A percentile compares a stretch with the other conserved stretches of the same genome.
Conservation (phyloP, 805 yeast genomes). For the Candida railenensis region DNA sequence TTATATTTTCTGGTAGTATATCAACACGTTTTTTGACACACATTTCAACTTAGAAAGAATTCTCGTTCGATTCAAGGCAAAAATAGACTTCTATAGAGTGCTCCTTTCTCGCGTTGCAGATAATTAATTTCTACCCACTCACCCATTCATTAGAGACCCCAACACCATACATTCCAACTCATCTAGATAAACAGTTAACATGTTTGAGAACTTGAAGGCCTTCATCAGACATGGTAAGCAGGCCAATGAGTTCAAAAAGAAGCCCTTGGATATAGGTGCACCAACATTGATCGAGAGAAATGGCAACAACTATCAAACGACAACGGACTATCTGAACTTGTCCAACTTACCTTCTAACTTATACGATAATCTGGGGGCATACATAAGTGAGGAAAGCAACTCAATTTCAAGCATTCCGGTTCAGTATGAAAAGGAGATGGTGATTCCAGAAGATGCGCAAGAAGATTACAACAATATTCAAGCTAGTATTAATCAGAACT, state of each 20-base stretch:
- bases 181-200: constrained; percentile 5
- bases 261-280: constrained; percentile 4
- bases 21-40: too few species aligned
- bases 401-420: neutral
- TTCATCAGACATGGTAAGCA: constrained; percentile 65
- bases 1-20: too few species aligned
- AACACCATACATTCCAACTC: neutral
- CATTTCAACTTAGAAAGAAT: too few species aligned
- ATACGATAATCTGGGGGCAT: neutral
- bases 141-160: neutral
- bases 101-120: too few species aligned
- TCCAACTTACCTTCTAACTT: constrained; percentile 4
- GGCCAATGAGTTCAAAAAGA: constrained; percentile 39
- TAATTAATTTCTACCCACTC: too few species aligned
- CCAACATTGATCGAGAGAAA: neutral
- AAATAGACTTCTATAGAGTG: too few species aligned
- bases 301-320: neutral
- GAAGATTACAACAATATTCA: neutral
- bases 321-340: neutral
- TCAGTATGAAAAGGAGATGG: neutral
- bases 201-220: constrained; percentile 53
- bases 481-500: neutral
- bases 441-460: neutral
- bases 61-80: too few species aligned
- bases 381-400: neutral